phyloP scores from a whole-genome alignment of 192 early-diverging fungal genomes.

The Backusella westeae region DNA sequence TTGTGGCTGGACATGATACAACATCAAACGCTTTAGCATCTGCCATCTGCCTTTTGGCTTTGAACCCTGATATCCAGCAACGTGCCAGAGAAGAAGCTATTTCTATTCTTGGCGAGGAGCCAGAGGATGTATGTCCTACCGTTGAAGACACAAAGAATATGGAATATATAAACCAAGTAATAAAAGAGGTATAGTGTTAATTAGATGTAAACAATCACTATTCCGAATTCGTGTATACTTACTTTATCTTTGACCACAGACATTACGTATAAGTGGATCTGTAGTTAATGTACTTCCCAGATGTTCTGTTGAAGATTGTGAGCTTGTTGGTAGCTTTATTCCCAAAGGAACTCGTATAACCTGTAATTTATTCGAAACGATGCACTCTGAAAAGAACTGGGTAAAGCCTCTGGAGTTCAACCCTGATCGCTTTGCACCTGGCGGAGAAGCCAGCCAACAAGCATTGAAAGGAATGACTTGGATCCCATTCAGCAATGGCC shows the following conservation, averaged over 20 bases:
- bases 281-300: conserved; percentile 7
- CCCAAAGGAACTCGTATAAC: background rate
- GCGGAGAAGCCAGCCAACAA: conserved; percentile 30
- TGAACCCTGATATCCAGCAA: conserved; percentile 16
- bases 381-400: conserved; percentile 6
- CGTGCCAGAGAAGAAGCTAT: conserved; percentile 30
- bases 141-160: conserved; percentile 25
- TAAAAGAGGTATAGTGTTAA: conserved; percentile 12
- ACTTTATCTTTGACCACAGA: background rate
- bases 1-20: conserved; percentile 25
- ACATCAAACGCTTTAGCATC: conserved; percentile 28
- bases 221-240: background rate
- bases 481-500: conserved; percentile 56
- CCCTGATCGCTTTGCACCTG: conserved; percentile 11
- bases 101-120: conserved; percentile 22
- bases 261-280: background rate
- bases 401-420: conserved; percentile 16
- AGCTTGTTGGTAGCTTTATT: background rate
- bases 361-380: conserved; percentile 4
- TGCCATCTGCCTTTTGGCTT: conserved; percentile 13
- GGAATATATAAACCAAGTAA: conserved; percentile 20
- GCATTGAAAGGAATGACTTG: conserved; percentile 32
- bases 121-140: conserved; percentile 15
- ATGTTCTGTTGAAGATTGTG: background rate
- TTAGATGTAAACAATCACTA: too few species aligned